Evolutionary conservation across 2,329 filamentous ascomycete species (phyloP).

Genomic region (Colletotrichum eleusines): DNA sequence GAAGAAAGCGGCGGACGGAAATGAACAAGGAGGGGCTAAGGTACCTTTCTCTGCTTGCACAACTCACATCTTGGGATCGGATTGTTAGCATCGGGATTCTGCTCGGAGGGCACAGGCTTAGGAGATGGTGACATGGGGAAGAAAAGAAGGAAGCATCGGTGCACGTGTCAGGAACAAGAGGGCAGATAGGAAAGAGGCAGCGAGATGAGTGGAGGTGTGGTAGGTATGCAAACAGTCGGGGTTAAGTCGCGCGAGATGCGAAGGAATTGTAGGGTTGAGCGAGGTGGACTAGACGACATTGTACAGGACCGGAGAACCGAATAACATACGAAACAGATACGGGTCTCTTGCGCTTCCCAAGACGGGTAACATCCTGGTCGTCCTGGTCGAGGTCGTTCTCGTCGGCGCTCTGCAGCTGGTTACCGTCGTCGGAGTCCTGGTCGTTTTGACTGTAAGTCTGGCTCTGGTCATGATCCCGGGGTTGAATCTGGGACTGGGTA

Average conservation of each 20-base stretch:
- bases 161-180: constrained; percentile 16
- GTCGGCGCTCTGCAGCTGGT: constrained; percentile 57
- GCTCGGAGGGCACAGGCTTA: constrained; percentile 39
- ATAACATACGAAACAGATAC: constrained; percentile 70
- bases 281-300: constrained; percentile 20
- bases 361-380: constrained; percentile 56
- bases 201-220: constrained; percentile 1
- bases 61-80: constrained; percentile 73
- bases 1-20: background rate
- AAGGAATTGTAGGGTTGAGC: constrained; percentile 34
- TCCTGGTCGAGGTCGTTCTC: constrained; percentile 59
- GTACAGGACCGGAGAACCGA: constrained; percentile 28
- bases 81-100: constrained; percentile 52
- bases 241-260: constrained; percentile 22
- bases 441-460: constrained; percentile 44
- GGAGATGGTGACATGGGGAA: constrained; percentile 42
- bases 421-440: constrained; percentile 62
- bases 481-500: constrained; percentile 6
- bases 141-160: constrained; percentile 16
- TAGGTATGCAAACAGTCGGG: constrained; percentile 7
- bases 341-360: constrained; percentile 70
- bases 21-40: constrained; percentile 34
- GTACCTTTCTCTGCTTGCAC: constrained; percentile 84
- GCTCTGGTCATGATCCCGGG: constrained; percentile 11
- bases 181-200: constrained; percentile 26